A percentile compares a stretch with the other conserved stretches of the same genome.
phyloP scores from a whole-genome alignment of 2,329 filamentous ascomycete species.

The Pseudocercospora eumusae region DNA sequence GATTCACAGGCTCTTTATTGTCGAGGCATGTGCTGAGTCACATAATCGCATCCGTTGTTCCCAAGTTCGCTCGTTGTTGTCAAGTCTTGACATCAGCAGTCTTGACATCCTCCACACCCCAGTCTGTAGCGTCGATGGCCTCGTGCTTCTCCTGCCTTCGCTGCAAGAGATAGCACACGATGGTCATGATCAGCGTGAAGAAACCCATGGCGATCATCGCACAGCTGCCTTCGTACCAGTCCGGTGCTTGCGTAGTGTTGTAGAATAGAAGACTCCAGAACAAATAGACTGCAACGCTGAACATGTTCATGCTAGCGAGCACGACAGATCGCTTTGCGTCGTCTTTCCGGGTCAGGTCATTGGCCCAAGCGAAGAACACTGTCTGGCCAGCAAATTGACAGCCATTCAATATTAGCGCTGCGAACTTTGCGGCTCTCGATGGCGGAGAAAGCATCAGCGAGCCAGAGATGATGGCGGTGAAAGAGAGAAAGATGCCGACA shows the following conservation, averaged over 20 bases:
- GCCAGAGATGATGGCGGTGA: slow-evolving; percentile 33
- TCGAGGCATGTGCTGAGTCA: background rate
- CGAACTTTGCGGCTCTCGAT: slow-evolving; percentile 30
- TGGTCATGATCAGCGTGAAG: slow-evolving; percentile 30
- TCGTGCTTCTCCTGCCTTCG: slow-evolving; percentile 30
- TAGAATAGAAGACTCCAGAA: slow-evolving; percentile 36
- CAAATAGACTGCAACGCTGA: slow-evolving; percentile 32
- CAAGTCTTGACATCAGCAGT: background rate
- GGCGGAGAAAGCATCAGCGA: slow-evolving; percentile 31
- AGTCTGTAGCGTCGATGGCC: slow-evolving; percentile 8
- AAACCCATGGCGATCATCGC: slow-evolving; percentile 36
- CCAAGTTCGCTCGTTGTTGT: background rate
- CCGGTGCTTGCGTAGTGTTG: slow-evolving; percentile 33
- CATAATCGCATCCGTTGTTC: background rate
- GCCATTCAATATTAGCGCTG: slow-evolving; percentile 32
- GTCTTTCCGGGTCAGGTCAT: slow-evolving; percentile 31
- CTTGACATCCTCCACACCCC: slow-evolving; percentile 3
- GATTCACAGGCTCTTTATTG: no score
- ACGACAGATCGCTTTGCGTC: slow-evolving; percentile 33
- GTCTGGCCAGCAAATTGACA: slow-evolving; percentile 34
- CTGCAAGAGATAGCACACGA: slow-evolving; percentile 29
- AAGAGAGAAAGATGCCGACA: slow-evolving; percentile 32
- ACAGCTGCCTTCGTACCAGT: slow-evolving; percentile 33
- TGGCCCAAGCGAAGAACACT: slow-evolving; percentile 35
- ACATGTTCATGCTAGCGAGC: slow-evolving; percentile 35